These are phyloP conservation scores for Gossypium laxum DNA, from an alignment of 441 rosid species.

Conservation along the genomic window DNA sequence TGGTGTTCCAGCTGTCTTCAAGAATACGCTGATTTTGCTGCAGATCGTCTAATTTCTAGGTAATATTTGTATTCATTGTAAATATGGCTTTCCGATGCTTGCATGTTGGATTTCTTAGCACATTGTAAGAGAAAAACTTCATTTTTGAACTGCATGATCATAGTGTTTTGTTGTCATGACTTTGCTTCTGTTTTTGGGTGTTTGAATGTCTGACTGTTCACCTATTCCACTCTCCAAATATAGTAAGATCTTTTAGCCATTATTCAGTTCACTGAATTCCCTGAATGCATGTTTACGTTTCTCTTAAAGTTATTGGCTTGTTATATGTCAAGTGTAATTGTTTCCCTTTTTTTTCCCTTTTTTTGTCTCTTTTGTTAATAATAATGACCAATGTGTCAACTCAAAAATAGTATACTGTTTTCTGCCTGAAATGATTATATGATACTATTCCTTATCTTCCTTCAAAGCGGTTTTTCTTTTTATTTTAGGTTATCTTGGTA, in stretches of 20 bases:
- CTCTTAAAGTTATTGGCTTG: neutral
- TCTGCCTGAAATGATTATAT: neutral
- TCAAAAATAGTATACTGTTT: neutral
- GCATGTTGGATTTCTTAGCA: conserved; percentile 5
- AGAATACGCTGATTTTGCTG: neutral
- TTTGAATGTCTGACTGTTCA: neutral
- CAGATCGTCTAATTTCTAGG: neutral
- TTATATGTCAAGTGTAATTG: neutral
- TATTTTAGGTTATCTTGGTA: neutral
- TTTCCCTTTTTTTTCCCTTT: too few species aligned
- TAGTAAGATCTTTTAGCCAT: neutral
- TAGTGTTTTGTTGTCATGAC: neutral
- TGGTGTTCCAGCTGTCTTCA: neutral
- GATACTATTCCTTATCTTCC: neutral
- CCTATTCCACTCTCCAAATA: neutral
- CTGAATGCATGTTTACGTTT: neutral
- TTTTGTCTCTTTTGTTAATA: neutral
- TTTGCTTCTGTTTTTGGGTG: neutral
- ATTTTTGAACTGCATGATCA: neutral
- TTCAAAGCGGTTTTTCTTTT: neutral
- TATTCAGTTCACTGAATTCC: neutral
- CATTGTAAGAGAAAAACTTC: neutral
- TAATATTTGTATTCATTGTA: neutral
- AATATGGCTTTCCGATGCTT: neutral
- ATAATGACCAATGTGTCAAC: neutral